Conservation (phyloP, 768 basidiomycete genomes). For the Suillus alpinus region DNA sequence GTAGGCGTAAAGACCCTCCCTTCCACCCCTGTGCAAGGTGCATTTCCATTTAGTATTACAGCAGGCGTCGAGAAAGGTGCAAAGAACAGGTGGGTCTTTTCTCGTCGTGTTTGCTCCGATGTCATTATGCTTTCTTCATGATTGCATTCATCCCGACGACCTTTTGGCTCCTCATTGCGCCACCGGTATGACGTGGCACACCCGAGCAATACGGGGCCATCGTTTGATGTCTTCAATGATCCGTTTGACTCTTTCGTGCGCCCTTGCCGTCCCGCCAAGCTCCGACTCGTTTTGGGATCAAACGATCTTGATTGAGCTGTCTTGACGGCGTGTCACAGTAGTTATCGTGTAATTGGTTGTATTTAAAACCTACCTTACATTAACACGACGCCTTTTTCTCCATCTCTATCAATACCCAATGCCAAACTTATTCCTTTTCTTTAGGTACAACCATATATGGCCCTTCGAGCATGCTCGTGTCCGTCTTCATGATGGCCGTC, state of each 20-base stretch:
- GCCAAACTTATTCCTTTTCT: not conserved
- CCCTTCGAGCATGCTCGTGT: slow-evolving; percentile 96
- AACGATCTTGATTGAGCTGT: not conserved
- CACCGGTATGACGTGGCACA: not conserved
- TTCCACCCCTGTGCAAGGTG: slow-evolving; percentile 14
- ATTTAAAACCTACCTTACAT: not conserved
- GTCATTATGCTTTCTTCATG: not conserved
- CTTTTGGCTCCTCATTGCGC: not conserved
- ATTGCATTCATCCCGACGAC: not conserved
- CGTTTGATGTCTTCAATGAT: not conserved
- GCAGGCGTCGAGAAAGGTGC: slow-evolving; percentile 93
- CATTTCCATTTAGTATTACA: slow-evolving; percentile 88
- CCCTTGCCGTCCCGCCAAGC: not conserved
- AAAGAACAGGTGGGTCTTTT: slow-evolving; percentile 74
- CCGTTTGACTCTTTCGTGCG: not conserved
- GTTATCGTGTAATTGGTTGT: not conserved
- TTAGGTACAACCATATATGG: slow-evolving; percentile 96
- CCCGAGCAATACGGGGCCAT: not conserved
- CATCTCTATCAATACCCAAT: not conserved
- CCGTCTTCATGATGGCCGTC: slow-evolving; percentile 47
- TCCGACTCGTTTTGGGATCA: not conserved
- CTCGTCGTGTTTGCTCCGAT: not conserved
- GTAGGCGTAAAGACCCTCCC: slow-evolving; percentile 14
- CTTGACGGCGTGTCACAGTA: not conserved
- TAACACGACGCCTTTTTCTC: not conserved